These are phyloP conservation scores for Adiantum capillusveneris DNA, from an alignment of 75 land plant genomes.

Conservation along the genomic window DNA sequence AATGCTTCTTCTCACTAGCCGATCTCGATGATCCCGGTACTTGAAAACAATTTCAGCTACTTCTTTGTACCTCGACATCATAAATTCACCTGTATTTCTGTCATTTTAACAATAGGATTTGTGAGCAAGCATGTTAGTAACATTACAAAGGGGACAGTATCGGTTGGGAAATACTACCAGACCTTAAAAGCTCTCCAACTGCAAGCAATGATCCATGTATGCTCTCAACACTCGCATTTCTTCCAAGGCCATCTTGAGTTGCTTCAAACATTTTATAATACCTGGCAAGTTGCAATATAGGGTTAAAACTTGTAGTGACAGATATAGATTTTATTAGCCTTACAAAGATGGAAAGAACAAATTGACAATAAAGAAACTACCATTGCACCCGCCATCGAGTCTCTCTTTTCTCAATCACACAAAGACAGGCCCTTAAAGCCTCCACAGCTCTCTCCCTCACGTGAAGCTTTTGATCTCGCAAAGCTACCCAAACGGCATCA, in stretches of 20 bases:
- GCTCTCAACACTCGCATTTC: conserved; percentile 91
- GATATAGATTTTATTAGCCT: no score
- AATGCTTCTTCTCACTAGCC: conserved; percentile 91
- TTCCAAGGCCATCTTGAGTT: conserved; percentile 96
- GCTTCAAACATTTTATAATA: conserved; percentile 98
- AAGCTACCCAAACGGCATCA: conserved; percentile 96
- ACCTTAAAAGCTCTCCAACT: conserved; percentile 98
- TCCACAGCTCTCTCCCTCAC: conserved; percentile 93
- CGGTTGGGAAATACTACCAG: background rate
- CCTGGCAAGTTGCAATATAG: conserved; percentile 31
- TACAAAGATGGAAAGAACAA: no score
- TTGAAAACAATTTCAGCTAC: conserved; percentile 90
- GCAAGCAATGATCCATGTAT: conserved; percentile 99
- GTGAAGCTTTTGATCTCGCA: conserved; percentile 72
- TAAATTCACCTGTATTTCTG: conserved; percentile 98
- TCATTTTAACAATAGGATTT: background rate
- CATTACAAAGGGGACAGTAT: background rate
- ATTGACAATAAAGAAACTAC: conserved; percentile 16
- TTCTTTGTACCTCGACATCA: conserved; percentile 99
- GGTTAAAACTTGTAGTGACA: background rate
- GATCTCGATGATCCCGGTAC: conserved; percentile 84
- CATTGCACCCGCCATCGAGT: conserved; percentile 99
- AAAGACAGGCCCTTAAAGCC: conserved; percentile 94
- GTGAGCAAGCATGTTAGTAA: no score
- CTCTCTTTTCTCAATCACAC: conserved; percentile 95